Conservation (phyloP, 2,329 filamentous ascomycete species). For the Corniculantispora saksenae region DNA sequence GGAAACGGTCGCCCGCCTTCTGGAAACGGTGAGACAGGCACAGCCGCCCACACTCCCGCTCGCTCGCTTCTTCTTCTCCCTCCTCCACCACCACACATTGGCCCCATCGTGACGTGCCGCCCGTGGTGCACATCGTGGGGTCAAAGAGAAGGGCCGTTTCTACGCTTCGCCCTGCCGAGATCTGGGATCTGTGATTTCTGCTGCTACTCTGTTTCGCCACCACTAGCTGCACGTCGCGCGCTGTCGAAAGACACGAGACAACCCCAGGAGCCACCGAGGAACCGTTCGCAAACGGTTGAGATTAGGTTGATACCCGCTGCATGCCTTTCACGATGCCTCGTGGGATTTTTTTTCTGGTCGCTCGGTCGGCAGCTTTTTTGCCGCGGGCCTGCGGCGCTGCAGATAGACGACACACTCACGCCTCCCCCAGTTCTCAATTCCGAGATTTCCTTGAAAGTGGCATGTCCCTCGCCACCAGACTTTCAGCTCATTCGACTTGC, state of each 20-base stretch:
- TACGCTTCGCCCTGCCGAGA: conserved; percentile 16
- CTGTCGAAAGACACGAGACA: background rate
- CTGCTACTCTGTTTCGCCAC: conserved; percentile 11
- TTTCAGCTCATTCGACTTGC: background rate
- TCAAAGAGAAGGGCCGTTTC: conserved; percentile 12
- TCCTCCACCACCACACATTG: conserved; percentile 4
- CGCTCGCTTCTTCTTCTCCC: background rate
- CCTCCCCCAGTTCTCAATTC: background rate
- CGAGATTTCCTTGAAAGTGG: background rate
- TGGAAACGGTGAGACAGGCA: conserved; percentile 16
- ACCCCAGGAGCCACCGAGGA: background rate
- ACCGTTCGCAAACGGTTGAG: background rate
- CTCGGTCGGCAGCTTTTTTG: background rate
- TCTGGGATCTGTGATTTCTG: conserved; percentile 7
- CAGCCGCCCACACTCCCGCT: background rate
- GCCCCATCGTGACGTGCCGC: conserved; percentile 16
- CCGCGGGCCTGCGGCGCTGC: background rate
- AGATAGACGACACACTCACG: background rate
- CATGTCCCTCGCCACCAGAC: background rate
- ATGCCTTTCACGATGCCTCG: background rate
- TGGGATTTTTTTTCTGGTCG: background rate
- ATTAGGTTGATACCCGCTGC: background rate
- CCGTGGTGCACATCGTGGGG: conserved; percentile 16
- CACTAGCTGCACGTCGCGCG: conserved; percentile 4
- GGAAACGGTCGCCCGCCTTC: conserved; percentile 5